A percentile compares a stretch with the other conserved stretches of the same genome.
phyloP scores from a whole-genome alignment of 1,139 yeast species.

The Meyerozyma guilliermondii region DNA sequence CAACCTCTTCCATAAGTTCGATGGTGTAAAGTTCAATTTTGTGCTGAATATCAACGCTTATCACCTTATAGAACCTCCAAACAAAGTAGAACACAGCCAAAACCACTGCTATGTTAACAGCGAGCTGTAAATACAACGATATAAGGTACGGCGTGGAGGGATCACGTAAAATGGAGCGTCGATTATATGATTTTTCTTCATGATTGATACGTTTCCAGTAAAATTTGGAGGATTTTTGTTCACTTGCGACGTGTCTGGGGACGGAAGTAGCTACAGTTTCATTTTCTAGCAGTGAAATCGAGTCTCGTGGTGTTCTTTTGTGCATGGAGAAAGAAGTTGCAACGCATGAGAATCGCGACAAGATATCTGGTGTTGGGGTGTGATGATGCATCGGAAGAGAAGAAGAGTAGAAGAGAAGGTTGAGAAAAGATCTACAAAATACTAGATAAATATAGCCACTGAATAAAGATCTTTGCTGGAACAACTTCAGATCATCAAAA shows the following conservation, averaged over 20 bases:
- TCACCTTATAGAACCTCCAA: constrained; percentile 50
- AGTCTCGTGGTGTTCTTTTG: not conserved
- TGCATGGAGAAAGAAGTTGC: not conserved
- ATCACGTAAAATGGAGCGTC: constrained; percentile 17
- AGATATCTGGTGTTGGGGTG: too few species aligned
- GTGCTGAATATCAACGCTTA: constrained; percentile 66
- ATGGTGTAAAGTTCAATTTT: constrained; percentile 61
- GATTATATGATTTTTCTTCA: not conserved
- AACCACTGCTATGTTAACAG: constrained; percentile 58
- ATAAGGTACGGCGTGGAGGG: constrained; percentile 63
- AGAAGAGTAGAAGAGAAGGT: too few species aligned
- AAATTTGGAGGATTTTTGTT: not conserved
- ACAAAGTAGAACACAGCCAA: constrained; percentile 51
- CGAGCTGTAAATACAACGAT: constrained; percentile 66
- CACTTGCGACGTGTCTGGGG: not conserved
- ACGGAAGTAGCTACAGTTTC: too few species aligned
- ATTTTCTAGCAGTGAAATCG: not conserved
- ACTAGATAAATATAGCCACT: too few species aligned
- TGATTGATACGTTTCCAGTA: not conserved
- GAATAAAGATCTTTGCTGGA: too few species aligned
- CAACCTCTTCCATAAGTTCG: constrained; percentile 61
- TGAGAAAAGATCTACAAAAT: too few species aligned
- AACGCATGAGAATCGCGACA: not conserved
- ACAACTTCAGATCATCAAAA: too few species aligned
- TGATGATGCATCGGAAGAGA: too few species aligned